Conservation (phyloP, 106 monocot species). For the Narthecium ossifragum region DNA sequence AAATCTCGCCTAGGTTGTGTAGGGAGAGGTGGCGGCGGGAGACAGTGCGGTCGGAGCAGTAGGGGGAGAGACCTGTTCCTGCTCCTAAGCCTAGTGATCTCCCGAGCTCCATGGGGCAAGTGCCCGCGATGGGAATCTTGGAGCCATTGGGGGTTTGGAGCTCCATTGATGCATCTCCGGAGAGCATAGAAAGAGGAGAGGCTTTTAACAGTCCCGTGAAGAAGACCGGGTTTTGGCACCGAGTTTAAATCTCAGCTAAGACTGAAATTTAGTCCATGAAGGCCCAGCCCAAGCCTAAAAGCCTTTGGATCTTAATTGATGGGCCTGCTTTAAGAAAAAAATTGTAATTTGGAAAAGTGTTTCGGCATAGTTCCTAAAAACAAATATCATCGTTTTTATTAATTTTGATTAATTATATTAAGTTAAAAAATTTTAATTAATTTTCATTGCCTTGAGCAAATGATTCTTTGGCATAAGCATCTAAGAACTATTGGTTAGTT, state of each 20-base stretch:
- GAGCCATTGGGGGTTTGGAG: conserved; percentile 11
- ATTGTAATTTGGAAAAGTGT: not conserved
- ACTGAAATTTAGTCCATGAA: no score
- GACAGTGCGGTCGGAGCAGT: conserved; percentile 25
- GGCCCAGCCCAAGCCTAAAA: not conserved
- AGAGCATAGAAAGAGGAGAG: not conserved
- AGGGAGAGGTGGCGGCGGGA: conserved; percentile 38
- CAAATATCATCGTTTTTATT: no score
- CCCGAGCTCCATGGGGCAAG: conserved; percentile 10
- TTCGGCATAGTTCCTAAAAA: no score
- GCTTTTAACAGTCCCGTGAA: not conserved
- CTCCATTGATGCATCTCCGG: conserved; percentile 13
- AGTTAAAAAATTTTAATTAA: no score
- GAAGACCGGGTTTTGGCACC: not conserved
- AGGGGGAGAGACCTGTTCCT: not conserved
- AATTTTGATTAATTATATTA: no score
- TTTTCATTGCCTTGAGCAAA: no score
- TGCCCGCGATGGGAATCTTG: conserved; percentile 5
- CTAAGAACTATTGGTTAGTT: no score
- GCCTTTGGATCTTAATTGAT: not conserved
- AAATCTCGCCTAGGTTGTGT: not conserved
- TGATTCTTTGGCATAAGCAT: no score
- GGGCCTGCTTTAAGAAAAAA: not conserved
- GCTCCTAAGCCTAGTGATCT: conserved; percentile 11
- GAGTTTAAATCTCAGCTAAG: no score